Conservation (phyloP, 257 asterid species). For the Solanum etuberosum region DNA sequence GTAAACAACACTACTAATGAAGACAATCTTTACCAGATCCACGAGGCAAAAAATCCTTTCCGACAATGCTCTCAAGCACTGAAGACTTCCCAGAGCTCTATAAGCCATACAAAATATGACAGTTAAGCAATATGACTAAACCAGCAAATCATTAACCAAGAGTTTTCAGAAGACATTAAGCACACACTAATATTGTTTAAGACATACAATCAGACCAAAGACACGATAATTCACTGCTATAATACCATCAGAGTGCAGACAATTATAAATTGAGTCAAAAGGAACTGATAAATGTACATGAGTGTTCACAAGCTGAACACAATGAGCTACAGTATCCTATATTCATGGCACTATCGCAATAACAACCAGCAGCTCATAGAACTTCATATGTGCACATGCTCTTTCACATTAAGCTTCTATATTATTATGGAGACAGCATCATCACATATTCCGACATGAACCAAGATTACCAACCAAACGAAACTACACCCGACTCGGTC, state of each 20-base stretch:
- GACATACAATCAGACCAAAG: background rate
- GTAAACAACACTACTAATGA: background rate
- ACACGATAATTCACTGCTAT: background rate
- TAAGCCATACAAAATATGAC: conserved; percentile 1
- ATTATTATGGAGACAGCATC: background rate
- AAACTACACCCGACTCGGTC: background rate
- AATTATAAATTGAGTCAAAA: background rate
- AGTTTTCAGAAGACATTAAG: background rate
- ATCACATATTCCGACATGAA: background rate
- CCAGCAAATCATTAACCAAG: background rate
- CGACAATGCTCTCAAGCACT: conserved; percentile 93
- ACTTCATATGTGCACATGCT: background rate
- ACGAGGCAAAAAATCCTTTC: conserved; percentile 96
- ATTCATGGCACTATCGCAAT: background rate
- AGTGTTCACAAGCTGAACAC: background rate
- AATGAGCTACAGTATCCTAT: background rate
- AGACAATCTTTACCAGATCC: conserved; percentile 68
- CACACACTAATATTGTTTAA: background rate
- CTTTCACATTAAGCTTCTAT: background rate
- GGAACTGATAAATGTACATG: background rate
- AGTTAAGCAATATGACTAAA: background rate
- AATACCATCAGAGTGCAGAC: background rate
- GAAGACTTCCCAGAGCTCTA: conserved; percentile 99
- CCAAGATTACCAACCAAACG: background rate
- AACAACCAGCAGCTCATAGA: background rate